Percentiles rank a stretch among this genome's conserved stretches.
Conservation (phyloP, 768 basidiomycete genomes). For the Lactarius hatsudake region DNA sequence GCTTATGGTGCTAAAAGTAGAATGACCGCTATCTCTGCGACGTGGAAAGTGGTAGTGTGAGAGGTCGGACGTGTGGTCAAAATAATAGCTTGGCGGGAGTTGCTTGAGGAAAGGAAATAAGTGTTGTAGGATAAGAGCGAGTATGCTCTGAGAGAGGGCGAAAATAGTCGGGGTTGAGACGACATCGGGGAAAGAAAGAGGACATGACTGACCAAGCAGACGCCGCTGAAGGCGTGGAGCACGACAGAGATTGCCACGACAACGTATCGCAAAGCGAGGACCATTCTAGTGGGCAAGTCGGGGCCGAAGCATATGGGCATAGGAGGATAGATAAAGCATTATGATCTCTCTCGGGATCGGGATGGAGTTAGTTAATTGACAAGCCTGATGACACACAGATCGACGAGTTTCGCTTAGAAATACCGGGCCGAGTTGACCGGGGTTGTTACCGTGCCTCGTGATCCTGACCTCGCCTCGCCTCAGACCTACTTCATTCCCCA, state of each 20-base stretch:
- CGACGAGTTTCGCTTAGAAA: background rate
- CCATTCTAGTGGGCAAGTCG: background rate
- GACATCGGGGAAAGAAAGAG: background rate
- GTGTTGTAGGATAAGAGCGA: constrained; percentile 14
- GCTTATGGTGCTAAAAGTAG: background rate
- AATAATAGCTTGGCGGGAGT: constrained; percentile 2
- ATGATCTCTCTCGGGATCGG: background rate
- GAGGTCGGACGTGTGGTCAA: background rate
- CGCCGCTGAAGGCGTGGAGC: constrained; percentile 8
- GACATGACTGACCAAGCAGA: constrained; percentile 12
- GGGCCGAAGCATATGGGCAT: background rate
- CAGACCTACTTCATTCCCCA: constrained; percentile 2
- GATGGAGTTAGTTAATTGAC: background rate
- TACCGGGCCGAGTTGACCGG: background rate
- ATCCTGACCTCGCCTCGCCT: constrained; percentile 1
- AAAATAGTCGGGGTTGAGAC: background rate
- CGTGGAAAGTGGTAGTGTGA: background rate
- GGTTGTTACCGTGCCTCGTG: background rate
- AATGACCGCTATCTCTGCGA: constrained; percentile 1
- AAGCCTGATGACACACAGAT: background rate
- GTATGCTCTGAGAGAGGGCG: constrained; percentile 16
- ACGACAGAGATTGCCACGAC: constrained; percentile 4
- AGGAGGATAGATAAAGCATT: background rate
- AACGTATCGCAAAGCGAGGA: constrained; percentile 2
- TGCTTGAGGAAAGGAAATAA: constrained; percentile 18